Evolutionary conservation across 768 basidiomycete species (phyloP).

Genomic region (Termitomyces sp.): DNA sequence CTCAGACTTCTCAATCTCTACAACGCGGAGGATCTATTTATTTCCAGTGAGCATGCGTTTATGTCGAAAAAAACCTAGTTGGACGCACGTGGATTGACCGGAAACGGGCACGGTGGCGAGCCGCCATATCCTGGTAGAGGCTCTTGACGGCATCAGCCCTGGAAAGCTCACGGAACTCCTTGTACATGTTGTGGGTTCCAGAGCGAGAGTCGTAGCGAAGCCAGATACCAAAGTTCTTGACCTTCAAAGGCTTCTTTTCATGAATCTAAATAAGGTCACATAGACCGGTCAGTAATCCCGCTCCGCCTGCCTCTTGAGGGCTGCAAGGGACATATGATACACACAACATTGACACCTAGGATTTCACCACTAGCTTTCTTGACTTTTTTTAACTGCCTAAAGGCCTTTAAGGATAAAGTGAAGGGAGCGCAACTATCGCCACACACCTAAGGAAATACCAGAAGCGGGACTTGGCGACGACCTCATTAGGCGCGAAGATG

Average conservation of each 20-base stretch:
- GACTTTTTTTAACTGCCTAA: constrained; percentile 94
- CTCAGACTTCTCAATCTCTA: constrained; percentile 88
- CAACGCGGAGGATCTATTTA: constrained; percentile 88
- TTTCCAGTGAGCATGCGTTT: neutral
- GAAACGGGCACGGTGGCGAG: constrained; percentile 98
- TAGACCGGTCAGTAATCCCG: constrained; percentile 51
- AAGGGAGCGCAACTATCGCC: neutral
- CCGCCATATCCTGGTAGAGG: constrained; percentile 99
- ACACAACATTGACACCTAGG: constrained; percentile 94
- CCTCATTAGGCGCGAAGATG: constrained; percentile 97
- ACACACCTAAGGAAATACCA: constrained; percentile 96
- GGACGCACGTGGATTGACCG: constrained; percentile 88
- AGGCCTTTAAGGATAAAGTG: neutral
- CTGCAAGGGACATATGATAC: constrained; percentile 72
- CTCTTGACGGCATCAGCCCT: constrained; percentile 94
- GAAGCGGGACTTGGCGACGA: constrained; percentile 98
- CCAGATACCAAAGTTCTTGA: constrained; percentile 99
- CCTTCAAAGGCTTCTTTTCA: constrained; percentile 96
- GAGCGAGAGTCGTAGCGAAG: constrained; percentile 99
- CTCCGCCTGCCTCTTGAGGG: constrained; percentile 86
- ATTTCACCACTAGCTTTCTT: constrained; percentile 99
- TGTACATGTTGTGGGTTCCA: constrained; percentile 99
- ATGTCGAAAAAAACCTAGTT: neutral
- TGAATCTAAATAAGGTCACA: constrained; percentile 65
- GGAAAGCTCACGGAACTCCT: constrained; percentile 95